Evolutionary conservation across 23 red algal genomes (phyloP).

Genomic region (Chondrus crispus): DNA sequence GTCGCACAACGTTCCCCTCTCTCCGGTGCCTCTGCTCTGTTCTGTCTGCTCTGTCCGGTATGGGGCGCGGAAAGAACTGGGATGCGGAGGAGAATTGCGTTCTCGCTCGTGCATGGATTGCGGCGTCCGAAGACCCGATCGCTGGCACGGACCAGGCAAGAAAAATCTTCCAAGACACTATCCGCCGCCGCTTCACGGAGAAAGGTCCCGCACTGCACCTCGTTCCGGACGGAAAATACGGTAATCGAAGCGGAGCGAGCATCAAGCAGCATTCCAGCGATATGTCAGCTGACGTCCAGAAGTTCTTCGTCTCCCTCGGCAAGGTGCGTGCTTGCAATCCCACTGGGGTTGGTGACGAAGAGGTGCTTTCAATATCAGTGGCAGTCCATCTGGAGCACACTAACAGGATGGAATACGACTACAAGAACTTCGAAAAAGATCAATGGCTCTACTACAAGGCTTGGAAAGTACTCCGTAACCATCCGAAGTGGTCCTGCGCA

Average conservation of each 20-base stretch:
- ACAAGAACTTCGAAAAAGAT: neutral
- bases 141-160: neutral
- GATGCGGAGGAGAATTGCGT: neutral
- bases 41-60: too few species aligned
- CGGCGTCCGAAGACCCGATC: neutral
- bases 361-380: neutral
- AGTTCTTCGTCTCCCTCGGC: conserved; percentile 6
- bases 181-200: neutral
- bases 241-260: neutral
- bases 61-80: neutral
- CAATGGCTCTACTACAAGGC: neutral
- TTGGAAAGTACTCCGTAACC: neutral
- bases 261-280: neutral
- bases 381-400: neutral
- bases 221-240: neutral
- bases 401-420: conserved; percentile 15
- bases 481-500: conserved; percentile 19
- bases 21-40: too few species aligned
- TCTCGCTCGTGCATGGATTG: neutral
- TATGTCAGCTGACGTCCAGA: neutral
- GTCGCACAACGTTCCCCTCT: too few species aligned
- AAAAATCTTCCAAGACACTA: conserved; percentile 3
- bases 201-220: neutral
- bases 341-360: conserved; percentile 6
- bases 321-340: neutral